A percentile compares a stretch with the other conserved stretches of the same genome.
Evolutionary conservation across 2,329 filamentous ascomycete genomes (phyloP).

Genomic region (Achaetomium macrosporum): DNA sequence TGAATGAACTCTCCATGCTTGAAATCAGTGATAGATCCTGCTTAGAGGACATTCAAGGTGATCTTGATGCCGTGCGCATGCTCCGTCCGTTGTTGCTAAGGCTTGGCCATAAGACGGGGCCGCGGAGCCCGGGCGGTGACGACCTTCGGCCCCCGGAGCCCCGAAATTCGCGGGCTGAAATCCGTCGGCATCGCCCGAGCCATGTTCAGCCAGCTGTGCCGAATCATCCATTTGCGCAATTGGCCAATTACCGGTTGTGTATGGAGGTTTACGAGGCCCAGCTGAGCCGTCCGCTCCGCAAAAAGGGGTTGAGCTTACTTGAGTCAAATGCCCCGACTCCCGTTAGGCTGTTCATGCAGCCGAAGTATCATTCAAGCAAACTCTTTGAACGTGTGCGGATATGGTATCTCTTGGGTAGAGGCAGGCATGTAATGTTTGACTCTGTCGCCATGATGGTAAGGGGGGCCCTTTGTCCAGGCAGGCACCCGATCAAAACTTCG

Average conservation of each 20-base stretch:
- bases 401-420: too few relatives aligned
- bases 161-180: neutral
- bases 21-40: too few relatives aligned
- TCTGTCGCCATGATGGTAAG: too few relatives aligned
- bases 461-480: too few relatives aligned
- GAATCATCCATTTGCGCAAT: neutral
- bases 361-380: too few relatives aligned
- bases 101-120: neutral
- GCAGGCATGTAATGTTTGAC: too few relatives aligned
- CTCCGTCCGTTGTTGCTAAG: neutral
- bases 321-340: too few relatives aligned
- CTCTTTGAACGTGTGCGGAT: too few relatives aligned
- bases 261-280: neutral
- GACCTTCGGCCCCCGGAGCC: neutral
- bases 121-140: conserved; percentile 6
- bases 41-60: neutral
- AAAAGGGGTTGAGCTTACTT: too few relatives aligned
- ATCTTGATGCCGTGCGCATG: neutral
- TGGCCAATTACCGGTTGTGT: neutral
- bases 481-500: neutral
- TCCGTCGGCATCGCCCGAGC: neutral
- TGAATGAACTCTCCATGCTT: too few relatives aligned
- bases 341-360: too few relatives aligned
- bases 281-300: too few relatives aligned
- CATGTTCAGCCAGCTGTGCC: neutral